phyloP scores from a whole-genome alignment of 208 protist species.

The Trichomonas vaginalis region DNA sequence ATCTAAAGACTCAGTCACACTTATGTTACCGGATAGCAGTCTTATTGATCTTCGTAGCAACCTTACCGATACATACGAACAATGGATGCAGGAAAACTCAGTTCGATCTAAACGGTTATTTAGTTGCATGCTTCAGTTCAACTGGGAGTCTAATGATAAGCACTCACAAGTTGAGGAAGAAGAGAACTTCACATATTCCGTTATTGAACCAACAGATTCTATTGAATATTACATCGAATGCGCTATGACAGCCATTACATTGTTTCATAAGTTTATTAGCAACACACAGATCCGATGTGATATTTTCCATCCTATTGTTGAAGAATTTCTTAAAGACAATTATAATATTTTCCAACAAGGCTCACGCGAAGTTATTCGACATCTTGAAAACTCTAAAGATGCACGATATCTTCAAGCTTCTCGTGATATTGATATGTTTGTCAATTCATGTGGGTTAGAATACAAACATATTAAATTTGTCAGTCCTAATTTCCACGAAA shows the following conservation, averaged over 20 bases:
- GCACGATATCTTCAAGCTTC: not conserved
- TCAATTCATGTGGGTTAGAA: not conserved
- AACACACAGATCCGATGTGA: not conserved
- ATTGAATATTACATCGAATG: not conserved
- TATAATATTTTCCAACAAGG: not conserved
- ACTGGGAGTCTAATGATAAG: not conserved
- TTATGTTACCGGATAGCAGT: not conserved
- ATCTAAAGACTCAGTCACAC: not conserved
- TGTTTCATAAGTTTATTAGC: not conserved
- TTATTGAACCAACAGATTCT: not conserved
- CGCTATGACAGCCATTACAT: not conserved
- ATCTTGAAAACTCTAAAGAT: not conserved
- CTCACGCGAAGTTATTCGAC: not conserved
- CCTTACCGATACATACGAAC: not conserved
- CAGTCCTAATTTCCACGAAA: not conserved
- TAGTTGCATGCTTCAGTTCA: not conserved
- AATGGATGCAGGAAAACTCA: not conserved
- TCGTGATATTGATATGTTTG: not conserved
- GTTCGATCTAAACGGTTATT: not conserved
- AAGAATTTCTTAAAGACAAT: not conserved
- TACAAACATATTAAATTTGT: not conserved
- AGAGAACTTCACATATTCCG: not conserved
- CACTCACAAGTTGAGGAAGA: not conserved
- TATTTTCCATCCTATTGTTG: not conserved
- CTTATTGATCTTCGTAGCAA: not conserved